Conservation (phyloP, 352 stramenopile species). For the Vaucheria bursata region DNA sequence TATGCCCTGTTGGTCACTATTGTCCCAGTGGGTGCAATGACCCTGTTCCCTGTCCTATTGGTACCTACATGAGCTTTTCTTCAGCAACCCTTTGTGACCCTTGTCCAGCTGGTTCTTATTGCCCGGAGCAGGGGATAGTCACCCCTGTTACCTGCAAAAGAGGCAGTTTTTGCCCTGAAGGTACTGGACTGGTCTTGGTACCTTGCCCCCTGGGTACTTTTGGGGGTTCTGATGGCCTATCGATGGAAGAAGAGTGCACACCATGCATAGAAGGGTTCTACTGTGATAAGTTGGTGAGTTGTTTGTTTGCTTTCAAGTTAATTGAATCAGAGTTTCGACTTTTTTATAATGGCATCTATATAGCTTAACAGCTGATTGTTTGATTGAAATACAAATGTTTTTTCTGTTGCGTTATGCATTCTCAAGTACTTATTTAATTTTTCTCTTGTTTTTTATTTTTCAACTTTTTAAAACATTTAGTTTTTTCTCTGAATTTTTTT, state of each 20-base stretch:
- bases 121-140: slow-evolving; percentile 48
- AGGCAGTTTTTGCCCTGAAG: not conserved
- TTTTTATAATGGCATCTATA: no score
- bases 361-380: no score
- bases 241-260: slow-evolving; percentile 12
- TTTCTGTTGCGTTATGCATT: no score
- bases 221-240: slow-evolving; percentile 16
- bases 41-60: slow-evolving; percentile 14
- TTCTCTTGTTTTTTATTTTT: no score
- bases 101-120: slow-evolving; percentile 60
- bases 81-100: slow-evolving; percentile 33
- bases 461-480: no score
- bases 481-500: no score
- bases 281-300: not conserved
- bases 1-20: slow-evolving; percentile 57
- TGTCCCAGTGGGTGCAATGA: slow-evolving; percentile 19
- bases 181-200: not conserved
- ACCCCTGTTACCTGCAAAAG: slow-evolving; percentile 15
- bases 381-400: no score
- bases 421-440: no score
- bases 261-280: slow-evolving; percentile 11
- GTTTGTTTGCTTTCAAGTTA: no score
- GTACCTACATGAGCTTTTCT: slow-evolving; percentile 28
- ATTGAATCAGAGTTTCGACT: no score
- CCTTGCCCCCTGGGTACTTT: slow-evolving; percentile 10